Percentiles rank a stretch among this genome's conserved stretches.
These are phyloP conservation scores for Camellia lanceoleosa DNA, from an alignment of 148 eudicot species.

Conservation along the genomic window DNA sequence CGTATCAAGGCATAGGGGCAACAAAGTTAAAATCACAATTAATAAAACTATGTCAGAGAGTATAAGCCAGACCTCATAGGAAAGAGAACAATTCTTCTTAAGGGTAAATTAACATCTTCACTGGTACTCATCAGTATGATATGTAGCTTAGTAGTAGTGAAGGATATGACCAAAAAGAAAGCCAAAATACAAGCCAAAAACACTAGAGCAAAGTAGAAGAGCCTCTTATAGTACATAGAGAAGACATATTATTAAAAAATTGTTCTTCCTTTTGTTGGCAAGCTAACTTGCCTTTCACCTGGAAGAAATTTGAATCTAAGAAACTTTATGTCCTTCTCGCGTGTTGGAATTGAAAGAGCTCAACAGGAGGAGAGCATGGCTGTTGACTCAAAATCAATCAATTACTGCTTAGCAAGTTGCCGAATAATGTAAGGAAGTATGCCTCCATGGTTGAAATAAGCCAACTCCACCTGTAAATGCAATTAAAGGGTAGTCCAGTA, in stretches of 20 bases:
- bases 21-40: too few species aligned
- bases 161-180: too few species aligned
- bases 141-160: too few species aligned
- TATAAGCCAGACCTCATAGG: too few species aligned
- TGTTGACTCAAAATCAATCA: background rate
- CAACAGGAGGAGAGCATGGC: background rate
- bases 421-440: constrained; percentile 16
- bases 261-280: background rate
- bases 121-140: too few species aligned
- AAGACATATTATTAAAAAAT: background rate
- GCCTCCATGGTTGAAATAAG: constrained; percentile 18
- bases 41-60: too few species aligned
- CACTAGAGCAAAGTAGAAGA: too few species aligned
- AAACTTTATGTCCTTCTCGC: constrained; percentile 4
- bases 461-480: constrained; percentile 16
- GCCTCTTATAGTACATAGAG: too few species aligned
- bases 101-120: too few species aligned
- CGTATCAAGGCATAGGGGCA: too few species aligned
- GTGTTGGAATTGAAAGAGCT: background rate
- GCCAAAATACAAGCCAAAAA: too few species aligned
- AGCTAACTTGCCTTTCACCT: background rate
- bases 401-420: constrained; percentile 12
- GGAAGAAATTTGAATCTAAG: constrained; percentile 8
- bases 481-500: background rate
- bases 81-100: too few species aligned